Percentiles rank a stretch among this genome's conserved stretches.
phyloP scores from a whole-genome alignment of 169 alveolate species.

The Plasmodium knowlesi region DNA sequence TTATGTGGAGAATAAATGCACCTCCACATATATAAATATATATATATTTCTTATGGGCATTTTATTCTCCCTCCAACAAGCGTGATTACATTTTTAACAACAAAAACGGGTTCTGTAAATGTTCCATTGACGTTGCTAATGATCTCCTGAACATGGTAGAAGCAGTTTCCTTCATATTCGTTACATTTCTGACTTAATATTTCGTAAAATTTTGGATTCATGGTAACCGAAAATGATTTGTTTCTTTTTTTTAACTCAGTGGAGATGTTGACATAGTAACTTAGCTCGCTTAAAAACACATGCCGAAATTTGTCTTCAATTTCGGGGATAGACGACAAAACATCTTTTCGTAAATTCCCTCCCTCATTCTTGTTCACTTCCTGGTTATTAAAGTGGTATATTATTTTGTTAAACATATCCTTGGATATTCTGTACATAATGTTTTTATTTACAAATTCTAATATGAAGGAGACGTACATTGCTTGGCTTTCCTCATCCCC shows the following conservation, averaged over 20 bases:
- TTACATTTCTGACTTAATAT: conserved; percentile 19
- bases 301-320: conserved; percentile 34
- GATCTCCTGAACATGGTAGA: conserved; percentile 8
- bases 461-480: conserved; percentile 38
- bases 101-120: conserved; percentile 24
- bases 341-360: not conserved
- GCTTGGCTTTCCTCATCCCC: conserved; percentile 13
- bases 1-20: not conserved
- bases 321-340: conserved; percentile 23
- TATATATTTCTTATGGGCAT: too few relatives aligned
- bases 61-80: not conserved
- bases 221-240: conserved; percentile 13
- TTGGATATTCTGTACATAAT: conserved; percentile 32
- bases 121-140: conserved; percentile 11
- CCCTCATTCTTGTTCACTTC: not conserved
- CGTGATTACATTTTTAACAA: conserved; percentile 18
- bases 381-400: conserved; percentile 19
- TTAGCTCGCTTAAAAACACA: conserved; percentile 41
- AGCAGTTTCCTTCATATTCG: conserved; percentile 2
- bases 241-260: conserved; percentile 11
- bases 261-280: conserved; percentile 50
- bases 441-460: conserved; percentile 28
- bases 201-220: conserved; percentile 11
- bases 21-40: too few relatives aligned
- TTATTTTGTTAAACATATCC: conserved; percentile 23